phyloP scores from a whole-genome alignment of 495 filamentous ascomycete species.

The Aspergillus kassunensis region DNA sequence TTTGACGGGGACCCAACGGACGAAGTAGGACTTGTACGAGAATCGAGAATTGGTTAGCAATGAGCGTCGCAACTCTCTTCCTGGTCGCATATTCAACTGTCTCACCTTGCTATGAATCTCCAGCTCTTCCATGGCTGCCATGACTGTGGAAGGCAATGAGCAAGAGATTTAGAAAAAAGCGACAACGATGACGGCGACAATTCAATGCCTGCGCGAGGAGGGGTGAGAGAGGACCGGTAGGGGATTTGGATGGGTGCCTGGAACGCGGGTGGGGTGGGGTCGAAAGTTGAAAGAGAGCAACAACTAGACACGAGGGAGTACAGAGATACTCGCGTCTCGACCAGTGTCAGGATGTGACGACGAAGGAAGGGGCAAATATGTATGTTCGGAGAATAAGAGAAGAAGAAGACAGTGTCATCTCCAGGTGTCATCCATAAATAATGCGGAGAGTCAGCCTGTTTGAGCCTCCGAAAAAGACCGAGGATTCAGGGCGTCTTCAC shows the following conservation, averaged over 20 bases:
- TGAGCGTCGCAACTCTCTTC: neutral
- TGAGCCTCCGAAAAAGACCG: conserved; percentile 17
- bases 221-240: neutral
- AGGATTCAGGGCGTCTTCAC: conserved; percentile 7
- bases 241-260: neutral
- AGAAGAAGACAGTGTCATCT: conserved; percentile 4
- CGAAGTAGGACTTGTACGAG: conserved; percentile 79
- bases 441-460: conserved; percentile 3
- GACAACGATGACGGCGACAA: neutral
- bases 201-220: neutral
- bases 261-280: neutral
- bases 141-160: conserved; percentile 32
- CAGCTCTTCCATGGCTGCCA: conserved; percentile 95
- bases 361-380: too few relatives aligned
- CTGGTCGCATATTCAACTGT: conserved; percentile 1
- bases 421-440: neutral
- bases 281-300: neutral
- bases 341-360: too few relatives aligned
- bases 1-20: conserved; percentile 92
- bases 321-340: too few relatives aligned
- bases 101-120: conserved; percentile 96
- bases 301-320: too few relatives aligned
- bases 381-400: neutral
- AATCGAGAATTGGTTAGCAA: conserved; percentile 8
- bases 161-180: neutral